phyloP scores from a whole-genome alignment of 805 yeast genomes.

The Ascoidea asiatica region DNA sequence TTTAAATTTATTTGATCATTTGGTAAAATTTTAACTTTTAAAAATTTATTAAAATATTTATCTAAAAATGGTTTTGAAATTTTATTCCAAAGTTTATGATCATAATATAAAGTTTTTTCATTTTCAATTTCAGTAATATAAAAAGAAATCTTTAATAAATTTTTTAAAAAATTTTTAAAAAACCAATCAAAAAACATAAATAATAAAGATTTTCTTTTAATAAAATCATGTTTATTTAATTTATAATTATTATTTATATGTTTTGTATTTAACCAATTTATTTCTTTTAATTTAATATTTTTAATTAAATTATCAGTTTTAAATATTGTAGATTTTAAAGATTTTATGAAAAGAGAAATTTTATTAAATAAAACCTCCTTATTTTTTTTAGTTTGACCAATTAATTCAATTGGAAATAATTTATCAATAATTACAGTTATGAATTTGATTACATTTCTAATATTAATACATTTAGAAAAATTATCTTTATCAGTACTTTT shows the following conservation, averaged over 20 bases:
- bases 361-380: not conserved
- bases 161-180: slow-evolving; percentile 29
- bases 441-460: not conserved
- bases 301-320: slow-evolving; percentile 19
- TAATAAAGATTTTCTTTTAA: slow-evolving; percentile 23
- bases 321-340: slow-evolving; percentile 13
- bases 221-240: slow-evolving; percentile 28
- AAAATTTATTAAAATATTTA: slow-evolving; percentile 25
- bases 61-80: slow-evolving; percentile 28
- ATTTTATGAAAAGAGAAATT: too few relatives aligned
- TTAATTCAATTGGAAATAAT: not conserved
- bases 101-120: slow-evolving; percentile 29
- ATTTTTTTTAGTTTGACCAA: not conserved
- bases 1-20: slow-evolving; percentile 5
- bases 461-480: too few relatives aligned
- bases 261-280: slow-evolving; percentile 40
- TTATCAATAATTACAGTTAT: not conserved
- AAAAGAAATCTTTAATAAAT: slow-evolving; percentile 39
- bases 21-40: too few relatives aligned
- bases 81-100: slow-evolving; percentile 44
- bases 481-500: not conserved
- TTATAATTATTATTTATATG: slow-evolving; percentile 10
- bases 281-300: slow-evolving; percentile 26
- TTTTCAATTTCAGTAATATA: slow-evolving; percentile 50
- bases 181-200: slow-evolving; percentile 44